Percentiles rank a stretch among this genome's conserved stretches.
phyloP scores from a whole-genome alignment of 2,329 filamentous ascomycete genomes.

The Clarireedia hainanense region DNA sequence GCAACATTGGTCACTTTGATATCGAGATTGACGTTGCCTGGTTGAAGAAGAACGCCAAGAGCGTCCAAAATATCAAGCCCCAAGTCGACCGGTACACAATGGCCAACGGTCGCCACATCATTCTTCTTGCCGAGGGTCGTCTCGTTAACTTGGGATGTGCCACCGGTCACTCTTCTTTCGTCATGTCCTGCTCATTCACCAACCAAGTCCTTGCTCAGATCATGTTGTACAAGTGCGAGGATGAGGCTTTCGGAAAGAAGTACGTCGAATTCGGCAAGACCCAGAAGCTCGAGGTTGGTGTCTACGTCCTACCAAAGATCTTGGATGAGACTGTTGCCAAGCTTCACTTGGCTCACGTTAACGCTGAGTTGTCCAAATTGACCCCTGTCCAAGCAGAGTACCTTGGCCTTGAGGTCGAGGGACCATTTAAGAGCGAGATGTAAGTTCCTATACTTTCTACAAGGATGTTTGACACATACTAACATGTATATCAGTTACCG shows the following conservation, averaged over 20 bases:
- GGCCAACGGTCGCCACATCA: slow-evolving; percentile 90
- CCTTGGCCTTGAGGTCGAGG: slow-evolving; percentile 75
- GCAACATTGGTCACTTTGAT: slow-evolving; percentile 99
- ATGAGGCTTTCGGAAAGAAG: slow-evolving; percentile 82
- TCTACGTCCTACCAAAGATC: slow-evolving; percentile 98
- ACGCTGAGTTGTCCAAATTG: slow-evolving; percentile 86
- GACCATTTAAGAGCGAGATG: slow-evolving; percentile 95
- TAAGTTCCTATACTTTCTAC: slow-evolving; percentile 38
- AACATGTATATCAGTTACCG: slow-evolving; percentile 25
- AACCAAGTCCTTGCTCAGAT: slow-evolving; percentile 99
- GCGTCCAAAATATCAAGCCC: slow-evolving; percentile 97
- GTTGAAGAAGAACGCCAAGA: slow-evolving; percentile 94
- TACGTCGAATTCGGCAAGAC: slow-evolving; percentile 93
- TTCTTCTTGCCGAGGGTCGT: slow-evolving; percentile 96
- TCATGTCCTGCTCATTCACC: slow-evolving; percentile 99
- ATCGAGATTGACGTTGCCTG: slow-evolving; percentile 99
- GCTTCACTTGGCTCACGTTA: slow-evolving; percentile 88
- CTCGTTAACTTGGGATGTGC: slow-evolving; percentile 99
- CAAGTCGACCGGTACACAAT: slow-evolving; percentile 98
- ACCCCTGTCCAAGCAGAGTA: slow-evolving; percentile 87
- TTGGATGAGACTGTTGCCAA: slow-evolving; percentile 97
- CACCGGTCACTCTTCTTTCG: slow-evolving; percentile 98
- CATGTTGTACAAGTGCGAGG: slow-evolving; percentile 89
- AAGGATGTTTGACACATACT: slow-evolving; percentile 5
- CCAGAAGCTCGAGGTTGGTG: slow-evolving; percentile 82